phyloP scores from a whole-genome alignment of 108 stramenopile species.

The Cyclotella kingstonii region DNA sequence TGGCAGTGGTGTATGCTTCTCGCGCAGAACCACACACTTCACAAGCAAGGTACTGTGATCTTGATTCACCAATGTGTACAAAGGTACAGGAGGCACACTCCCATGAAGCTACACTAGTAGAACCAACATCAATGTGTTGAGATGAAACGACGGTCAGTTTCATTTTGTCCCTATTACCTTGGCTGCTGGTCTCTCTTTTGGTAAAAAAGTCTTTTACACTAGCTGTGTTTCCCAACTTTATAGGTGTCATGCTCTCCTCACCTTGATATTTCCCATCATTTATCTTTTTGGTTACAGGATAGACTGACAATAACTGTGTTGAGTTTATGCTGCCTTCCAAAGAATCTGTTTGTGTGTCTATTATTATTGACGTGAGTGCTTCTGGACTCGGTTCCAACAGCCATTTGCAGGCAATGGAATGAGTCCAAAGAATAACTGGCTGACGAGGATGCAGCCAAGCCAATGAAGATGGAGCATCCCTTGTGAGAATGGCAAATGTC shows the following conservation, averaged over 20 bases:
- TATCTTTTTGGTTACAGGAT: conserved; percentile 27
- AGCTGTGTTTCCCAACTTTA: conserved; percentile 8
- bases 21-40: conserved; percentile 31
- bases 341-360: too few species aligned
- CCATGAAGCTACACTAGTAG: conserved; percentile 9
- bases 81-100: conserved; percentile 23
- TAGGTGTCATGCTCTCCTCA: conserved; percentile 17
- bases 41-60: conserved; percentile 22
- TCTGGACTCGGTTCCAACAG: conserved; percentile 45
- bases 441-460: conserved; percentile 72
- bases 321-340: neutral
- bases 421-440: conserved; percentile 68
- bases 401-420: conserved; percentile 59
- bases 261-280: conserved; percentile 16
- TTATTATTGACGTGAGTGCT: conserved; percentile 36
- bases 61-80: conserved; percentile 10
- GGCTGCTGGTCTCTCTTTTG: too few species aligned
- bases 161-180: too few species aligned
- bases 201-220: conserved; percentile 17
- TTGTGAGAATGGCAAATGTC: conserved; percentile 79
- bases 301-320: too few species aligned
- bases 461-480: conserved; percentile 54
- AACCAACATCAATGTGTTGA: neutral
- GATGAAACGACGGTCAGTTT: too few species aligned
- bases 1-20: neutral